Base-by-base conservation (phyloP, 2,329 filamentous ascomycete genomes). In the Xylariales sp. region DNA sequence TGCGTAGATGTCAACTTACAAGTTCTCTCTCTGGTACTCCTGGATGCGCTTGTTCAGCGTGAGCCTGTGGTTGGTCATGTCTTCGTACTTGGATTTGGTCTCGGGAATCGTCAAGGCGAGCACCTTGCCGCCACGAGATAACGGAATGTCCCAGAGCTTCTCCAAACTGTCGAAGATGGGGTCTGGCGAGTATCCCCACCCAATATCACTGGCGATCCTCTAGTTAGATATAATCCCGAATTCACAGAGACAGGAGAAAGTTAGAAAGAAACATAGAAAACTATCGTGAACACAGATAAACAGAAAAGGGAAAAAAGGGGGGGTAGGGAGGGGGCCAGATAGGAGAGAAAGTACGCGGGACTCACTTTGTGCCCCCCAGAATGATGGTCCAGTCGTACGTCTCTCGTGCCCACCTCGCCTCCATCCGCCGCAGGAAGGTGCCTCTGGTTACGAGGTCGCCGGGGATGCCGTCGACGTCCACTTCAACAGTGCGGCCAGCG, bases 41-140 rank as follows among this genome's bases (percentile, higher is more conserved):
- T 70, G 62, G 40, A 84, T 83, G 23, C 62, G 52, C 2, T 55
- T 44, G 49, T 84, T 84, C 36, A 84, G 55, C 16, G 57, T 50
- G 17, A 66, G 55, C 5, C 76, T 62, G 24, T 50, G 54, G 19
- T 46, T 43, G 14, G 57, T 55, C 15, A 69, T 39, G 16, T 46
- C 46, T n/a, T 51, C 45, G 6, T 44, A 44, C 16, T 47, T 50
- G 17, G 48, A 38, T 6, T 57, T 52, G 18, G 66, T 67, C 46
- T 83, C 79, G 1, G 77, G 78, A 3, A 85, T 66, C 0, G 80
- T 85, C 33, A 85, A 62, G 5, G 78, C 78, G 3, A 85, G 69
- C 7, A 85, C 72, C 41, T 76, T 76, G 48, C 65, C 65, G 10
- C 69, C 68, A 19, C 65, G 63, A 1, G 55, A 50, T 2, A 81